A percentile compares a stretch with the other conserved stretches of the same genome.
Conservation (phyloP, 805 yeast genomes). For the Starmerella kuoi region DNA sequence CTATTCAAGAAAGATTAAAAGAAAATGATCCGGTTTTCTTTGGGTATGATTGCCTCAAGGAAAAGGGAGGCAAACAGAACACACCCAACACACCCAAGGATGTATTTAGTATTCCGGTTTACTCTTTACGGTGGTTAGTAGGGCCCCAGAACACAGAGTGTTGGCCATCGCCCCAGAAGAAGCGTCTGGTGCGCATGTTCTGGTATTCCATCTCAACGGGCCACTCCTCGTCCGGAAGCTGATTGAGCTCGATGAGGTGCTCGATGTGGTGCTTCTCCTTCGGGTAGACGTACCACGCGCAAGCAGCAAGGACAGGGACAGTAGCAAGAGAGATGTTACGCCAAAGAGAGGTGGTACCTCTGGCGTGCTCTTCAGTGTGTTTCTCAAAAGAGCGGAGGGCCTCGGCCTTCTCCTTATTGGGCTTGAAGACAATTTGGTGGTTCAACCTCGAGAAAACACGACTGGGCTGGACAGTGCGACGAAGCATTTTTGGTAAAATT, state of each 20-base stretch:
- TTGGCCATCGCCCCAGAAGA: slow-evolving; percentile 99
- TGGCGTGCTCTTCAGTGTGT: slow-evolving; percentile 70
- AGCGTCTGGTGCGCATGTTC: slow-evolving; percentile 75
- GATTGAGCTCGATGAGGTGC: slow-evolving; percentile 49
- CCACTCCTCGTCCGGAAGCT: slow-evolving; percentile 79
- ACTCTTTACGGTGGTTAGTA: slow-evolving; percentile 77
- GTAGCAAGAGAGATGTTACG: slow-evolving; percentile 74
- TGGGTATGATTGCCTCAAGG: too few species aligned
- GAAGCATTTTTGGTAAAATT: slow-evolving; percentile 14
- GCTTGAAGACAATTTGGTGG: slow-evolving; percentile 22
- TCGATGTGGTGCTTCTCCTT: slow-evolving; percentile 80
- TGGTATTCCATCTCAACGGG: slow-evolving; percentile 83
- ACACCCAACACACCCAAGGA: too few species aligned
- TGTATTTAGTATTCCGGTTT: too few species aligned
- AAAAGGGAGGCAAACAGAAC: too few species aligned
- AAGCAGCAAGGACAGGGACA: slow-evolving; percentile 62
- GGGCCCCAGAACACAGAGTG: slow-evolving; percentile 95
- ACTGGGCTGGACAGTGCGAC: slow-evolving; percentile 13
- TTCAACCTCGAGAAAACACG: slow-evolving; percentile 20
- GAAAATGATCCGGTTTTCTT: too few species aligned
- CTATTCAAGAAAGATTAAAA: too few species aligned
- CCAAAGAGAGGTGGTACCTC: slow-evolving; percentile 67
- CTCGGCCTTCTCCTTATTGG: slow-evolving; percentile 53
- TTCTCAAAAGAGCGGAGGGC: slow-evolving; percentile 50
- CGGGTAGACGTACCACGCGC: slow-evolving; percentile 69